phyloP scores from a whole-genome alignment of 768 basidiomycete species.

The Tylopilus felleus region DNA sequence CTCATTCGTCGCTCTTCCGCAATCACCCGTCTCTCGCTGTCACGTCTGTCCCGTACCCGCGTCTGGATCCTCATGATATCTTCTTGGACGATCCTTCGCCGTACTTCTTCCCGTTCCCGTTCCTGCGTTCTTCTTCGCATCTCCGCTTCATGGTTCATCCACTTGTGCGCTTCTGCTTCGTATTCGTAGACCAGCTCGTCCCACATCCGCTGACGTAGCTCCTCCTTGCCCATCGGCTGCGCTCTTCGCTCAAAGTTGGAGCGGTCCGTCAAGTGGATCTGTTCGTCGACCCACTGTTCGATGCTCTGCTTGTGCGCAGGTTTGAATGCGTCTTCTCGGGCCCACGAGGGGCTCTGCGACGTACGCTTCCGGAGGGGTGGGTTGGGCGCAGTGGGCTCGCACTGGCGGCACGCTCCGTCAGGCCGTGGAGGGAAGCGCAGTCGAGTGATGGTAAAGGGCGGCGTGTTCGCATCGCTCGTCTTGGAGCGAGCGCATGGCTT shows the following conservation, averaged over 20 bases:
- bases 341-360: slow-evolving; percentile 36
- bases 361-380: slow-evolving; percentile 29
- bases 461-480: slow-evolving; percentile 17
- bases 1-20: slow-evolving; percentile 45
- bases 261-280: slow-evolving; percentile 38
- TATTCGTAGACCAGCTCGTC: slow-evolving; percentile 52
- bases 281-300: slow-evolving; percentile 64
- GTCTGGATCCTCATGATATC: slow-evolving; percentile 54
- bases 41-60: slow-evolving; percentile 47
- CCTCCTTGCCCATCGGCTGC: slow-evolving; percentile 27
- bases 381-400: slow-evolving; percentile 11
- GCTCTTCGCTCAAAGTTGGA: slow-evolving; percentile 26
- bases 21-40: slow-evolving; percentile 45
- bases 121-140: slow-evolving; percentile 42
- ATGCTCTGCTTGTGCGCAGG: slow-evolving; percentile 48
- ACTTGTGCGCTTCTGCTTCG: slow-evolving; percentile 48
- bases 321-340: slow-evolving; percentile 46
- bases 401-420: slow-evolving; percentile 13
- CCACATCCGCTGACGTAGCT: slow-evolving; percentile 41
- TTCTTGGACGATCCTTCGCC: slow-evolving; percentile 47
- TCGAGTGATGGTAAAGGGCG: slow-evolving; percentile 16
- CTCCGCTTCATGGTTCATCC: slow-evolving; percentile 51
- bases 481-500: slow-evolving; percentile 17
- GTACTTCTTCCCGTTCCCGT: slow-evolving; percentile 42
- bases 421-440: slow-evolving; percentile 22